Conservation (phyloP, 2,329 filamentous ascomycete species). For the Apiospora malaysiana region DNA sequence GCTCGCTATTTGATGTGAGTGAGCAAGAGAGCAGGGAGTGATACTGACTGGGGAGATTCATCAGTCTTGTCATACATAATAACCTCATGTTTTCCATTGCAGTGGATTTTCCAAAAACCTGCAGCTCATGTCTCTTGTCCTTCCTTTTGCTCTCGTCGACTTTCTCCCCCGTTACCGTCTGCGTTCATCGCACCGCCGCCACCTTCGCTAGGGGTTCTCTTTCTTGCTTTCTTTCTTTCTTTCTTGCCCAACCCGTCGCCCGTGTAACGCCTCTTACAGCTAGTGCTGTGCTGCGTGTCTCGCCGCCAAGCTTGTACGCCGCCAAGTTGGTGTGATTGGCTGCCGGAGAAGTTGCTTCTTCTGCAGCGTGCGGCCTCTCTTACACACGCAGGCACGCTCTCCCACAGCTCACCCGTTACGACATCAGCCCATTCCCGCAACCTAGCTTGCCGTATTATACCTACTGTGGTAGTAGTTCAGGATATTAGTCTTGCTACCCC, state of each 20-base stretch:
- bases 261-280: slow-evolving; percentile 4
- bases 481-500: slow-evolving; percentile 12
- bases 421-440: slow-evolving; percentile 1
- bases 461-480: background rate
- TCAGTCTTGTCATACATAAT: background rate
- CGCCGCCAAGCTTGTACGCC: background rate
- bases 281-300: background rate
- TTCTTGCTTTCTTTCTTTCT: no score
- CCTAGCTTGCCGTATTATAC: background rate
- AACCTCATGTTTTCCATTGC: background rate
- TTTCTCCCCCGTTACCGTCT: background rate
- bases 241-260: background rate
- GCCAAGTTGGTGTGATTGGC: slow-evolving; percentile 1
- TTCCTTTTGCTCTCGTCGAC: background rate
- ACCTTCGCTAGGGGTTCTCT: background rate
- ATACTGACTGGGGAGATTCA: background rate
- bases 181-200: background rate
- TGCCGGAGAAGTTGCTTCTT: slow-evolving; percentile 13
- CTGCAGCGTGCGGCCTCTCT: background rate
- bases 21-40: background rate
- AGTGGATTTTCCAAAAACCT: background rate
- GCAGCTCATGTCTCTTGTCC: background rate
- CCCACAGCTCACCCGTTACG: background rate
- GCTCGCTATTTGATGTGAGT: background rate
- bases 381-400: background rate